Evolutionary conservation across 495 filamentous ascomycete species (phyloP), one percentile per base, ranked within the genome.

Genomic region (Aspergillus nidulans): DNA sequence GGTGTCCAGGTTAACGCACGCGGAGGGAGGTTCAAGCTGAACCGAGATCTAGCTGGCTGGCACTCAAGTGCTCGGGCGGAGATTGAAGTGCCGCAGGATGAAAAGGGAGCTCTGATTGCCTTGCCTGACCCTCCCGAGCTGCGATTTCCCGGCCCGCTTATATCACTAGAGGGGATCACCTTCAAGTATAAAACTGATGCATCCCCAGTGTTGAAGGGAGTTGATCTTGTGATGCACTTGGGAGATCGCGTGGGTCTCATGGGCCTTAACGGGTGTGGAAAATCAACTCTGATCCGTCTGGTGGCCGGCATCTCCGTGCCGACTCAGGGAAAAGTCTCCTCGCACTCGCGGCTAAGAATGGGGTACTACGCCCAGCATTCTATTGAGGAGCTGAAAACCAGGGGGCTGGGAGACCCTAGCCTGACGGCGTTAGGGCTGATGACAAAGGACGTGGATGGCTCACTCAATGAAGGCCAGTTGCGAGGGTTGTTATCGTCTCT

Each of bases 351-450:
- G 16, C 64, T 89, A 20, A 81, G 79, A 44, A 64, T 89, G 48
- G 87, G 85, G 5, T 88, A 88, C 62, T 91, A 89, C 68, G 82
- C 84, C n/a, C 89, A 92, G 63, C 84, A 88, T 49, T 82, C 85
- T 0, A 86, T 91, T 2, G 86, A 89, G 56, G 70, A 77, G 12
- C 76, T 94, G 0, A 83, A 86, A 55, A 59, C 68, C 1, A 61
- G 67, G 16, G 75, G 77, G 1, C 69, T 70, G 9, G 50, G 59
- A 0, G 70, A 81, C 3, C 74, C 77, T 6, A 61, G 66, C 1
- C 63, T 87, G 3, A 89, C 88, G 0, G 85, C 88, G 0, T 72
- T 94, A 3, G 62, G 75, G 0, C 69, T 88, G 7, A 65, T 92
- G 13, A 69, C 72, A 44, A 61, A 66, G 8, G 78, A 82, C 26